Conservation (phyloP, 2,329 filamentous ascomycete genomes). For the Venturia nashicola region DNA sequence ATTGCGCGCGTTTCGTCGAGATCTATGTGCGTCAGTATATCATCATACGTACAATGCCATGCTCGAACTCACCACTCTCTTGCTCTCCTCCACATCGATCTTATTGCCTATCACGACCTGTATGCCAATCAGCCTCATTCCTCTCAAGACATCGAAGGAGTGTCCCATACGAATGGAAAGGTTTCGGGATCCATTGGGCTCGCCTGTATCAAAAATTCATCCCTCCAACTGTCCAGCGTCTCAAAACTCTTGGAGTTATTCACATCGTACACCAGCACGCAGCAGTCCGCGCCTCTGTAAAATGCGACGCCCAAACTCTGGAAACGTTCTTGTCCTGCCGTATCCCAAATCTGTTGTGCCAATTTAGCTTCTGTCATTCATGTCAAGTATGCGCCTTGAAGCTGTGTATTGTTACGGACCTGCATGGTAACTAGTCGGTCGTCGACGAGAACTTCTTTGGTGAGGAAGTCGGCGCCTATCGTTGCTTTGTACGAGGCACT, state of each 20-base stretch:
- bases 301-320: conserved; percentile 95
- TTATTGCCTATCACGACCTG: conserved; percentile 96
- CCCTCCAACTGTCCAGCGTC: conserved; percentile 93
- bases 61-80: conserved; percentile 60
- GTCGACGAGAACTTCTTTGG: conserved; percentile 93
- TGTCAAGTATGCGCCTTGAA: not conserved
- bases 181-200: conserved; percentile 92
- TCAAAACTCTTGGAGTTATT: conserved; percentile 99
- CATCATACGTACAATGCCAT: not conserved
- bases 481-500: conserved; percentile 99
- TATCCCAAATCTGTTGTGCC: conserved; percentile 76
- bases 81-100: conserved; percentile 96
- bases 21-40: conserved; percentile 44
- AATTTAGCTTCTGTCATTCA: conserved; percentile 12
- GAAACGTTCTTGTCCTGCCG: conserved; percentile 92
- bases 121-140: not conserved
- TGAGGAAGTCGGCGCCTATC: conserved; percentile 96
- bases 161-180: conserved; percentile 76
- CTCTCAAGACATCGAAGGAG: not conserved
- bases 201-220: conserved; percentile 96
- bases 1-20: conserved; percentile 88
- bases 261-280: conserved; percentile 94
- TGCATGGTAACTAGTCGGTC: conserved; percentile 98
- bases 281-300: conserved; percentile 95
- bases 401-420: conserved; percentile 36